Evolutionary conservation across 1,284 basidiomycete species (phyloP).

Genomic region (Mixia osmundae): DNA sequence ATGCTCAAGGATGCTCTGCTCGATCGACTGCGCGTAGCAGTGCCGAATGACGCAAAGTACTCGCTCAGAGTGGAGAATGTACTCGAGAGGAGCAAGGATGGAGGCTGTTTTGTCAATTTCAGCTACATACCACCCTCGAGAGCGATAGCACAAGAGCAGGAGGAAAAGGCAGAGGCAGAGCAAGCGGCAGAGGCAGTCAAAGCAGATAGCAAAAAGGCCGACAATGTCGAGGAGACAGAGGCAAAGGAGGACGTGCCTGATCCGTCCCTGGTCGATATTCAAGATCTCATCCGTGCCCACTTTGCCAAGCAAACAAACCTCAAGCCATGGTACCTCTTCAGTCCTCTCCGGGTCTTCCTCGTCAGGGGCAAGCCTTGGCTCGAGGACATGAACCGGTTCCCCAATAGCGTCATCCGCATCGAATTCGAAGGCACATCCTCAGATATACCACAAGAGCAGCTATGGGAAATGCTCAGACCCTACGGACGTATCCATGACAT

Average conservation of each 20-base stretch:
- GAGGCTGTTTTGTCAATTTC: slow-evolving; percentile 67
- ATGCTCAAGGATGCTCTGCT: slow-evolving; percentile 9
- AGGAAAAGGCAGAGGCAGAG: too few relatives aligned
- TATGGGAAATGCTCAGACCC: slow-evolving; percentile 30
- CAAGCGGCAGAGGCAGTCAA: too few relatives aligned
- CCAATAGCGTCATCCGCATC: slow-evolving; percentile 46
- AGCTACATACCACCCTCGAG: slow-evolving; percentile 30
- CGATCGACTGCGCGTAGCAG: slow-evolving; percentile 3
- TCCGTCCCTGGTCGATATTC: too few relatives aligned
- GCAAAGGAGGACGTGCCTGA: slow-evolving; percentile 8
- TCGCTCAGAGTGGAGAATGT: slow-evolving; percentile 13
- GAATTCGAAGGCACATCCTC: slow-evolving; percentile 42
- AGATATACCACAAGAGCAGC: slow-evolving; percentile 15
- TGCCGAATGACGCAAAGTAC: slow-evolving; percentile 5
- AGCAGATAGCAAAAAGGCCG: too few relatives aligned
- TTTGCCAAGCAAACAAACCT: slow-evolving; percentile 5
- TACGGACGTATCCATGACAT: slow-evolving; percentile 6
- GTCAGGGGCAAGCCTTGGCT: slow-evolving; percentile 15
- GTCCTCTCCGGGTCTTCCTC: slow-evolving; percentile 9
- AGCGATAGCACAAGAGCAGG: slow-evolving; percentile 2
- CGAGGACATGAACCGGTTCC: slow-evolving; percentile 63
- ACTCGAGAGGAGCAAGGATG: slow-evolving; percentile 34
- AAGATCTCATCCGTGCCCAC: slow-evolving; percentile 9
- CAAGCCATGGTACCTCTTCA: slow-evolving; percentile 15
- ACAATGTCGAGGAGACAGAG: slow-evolving; percentile 4